Conservation (phyloP, 345 rosid genomes). For the Hibiscus mutabilis region DNA sequence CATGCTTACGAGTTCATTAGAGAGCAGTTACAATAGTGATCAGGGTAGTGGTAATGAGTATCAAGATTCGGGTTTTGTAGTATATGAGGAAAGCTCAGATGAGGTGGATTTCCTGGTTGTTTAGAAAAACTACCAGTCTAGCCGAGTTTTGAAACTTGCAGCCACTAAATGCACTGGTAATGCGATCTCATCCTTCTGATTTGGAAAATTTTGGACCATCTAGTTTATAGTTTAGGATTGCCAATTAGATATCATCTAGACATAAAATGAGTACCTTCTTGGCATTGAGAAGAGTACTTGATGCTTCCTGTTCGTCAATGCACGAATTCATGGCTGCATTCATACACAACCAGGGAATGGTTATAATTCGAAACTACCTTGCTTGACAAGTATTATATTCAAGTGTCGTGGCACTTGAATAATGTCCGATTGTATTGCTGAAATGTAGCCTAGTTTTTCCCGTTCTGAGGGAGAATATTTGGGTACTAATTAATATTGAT, state of each 20-base stretch:
- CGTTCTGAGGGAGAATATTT: background rate
- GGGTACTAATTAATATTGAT: background rate
- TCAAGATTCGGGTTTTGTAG: conserved; percentile 37
- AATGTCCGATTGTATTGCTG: background rate
- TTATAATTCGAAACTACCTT: background rate
- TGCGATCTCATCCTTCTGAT: background rate
- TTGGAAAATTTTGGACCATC: background rate
- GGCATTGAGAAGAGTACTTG: background rate
- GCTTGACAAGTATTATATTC: background rate
- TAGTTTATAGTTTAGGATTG: background rate
- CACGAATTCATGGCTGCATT: background rate
- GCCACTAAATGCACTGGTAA: conserved; percentile 12
- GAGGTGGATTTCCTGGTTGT: conserved; percentile 48
- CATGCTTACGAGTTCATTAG: conserved; percentile 40
- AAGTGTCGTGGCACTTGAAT: background rate
- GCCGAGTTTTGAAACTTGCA: conserved; percentile 5
- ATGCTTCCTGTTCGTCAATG: background rate
- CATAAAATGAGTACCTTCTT: conserved; percentile 1
- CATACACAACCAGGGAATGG: background rate
- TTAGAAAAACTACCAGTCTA: conserved; percentile 19
- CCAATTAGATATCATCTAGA: background rate
- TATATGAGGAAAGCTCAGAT: conserved; percentile 58
- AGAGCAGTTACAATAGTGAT: conserved; percentile 63
- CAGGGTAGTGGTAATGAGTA: conserved; percentile 59
- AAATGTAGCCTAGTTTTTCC: background rate